Evolutionary conservation across 139 green algal genomes (phyloP).

Genomic region (Auxenochlorella pyrenoidosa): DNA sequence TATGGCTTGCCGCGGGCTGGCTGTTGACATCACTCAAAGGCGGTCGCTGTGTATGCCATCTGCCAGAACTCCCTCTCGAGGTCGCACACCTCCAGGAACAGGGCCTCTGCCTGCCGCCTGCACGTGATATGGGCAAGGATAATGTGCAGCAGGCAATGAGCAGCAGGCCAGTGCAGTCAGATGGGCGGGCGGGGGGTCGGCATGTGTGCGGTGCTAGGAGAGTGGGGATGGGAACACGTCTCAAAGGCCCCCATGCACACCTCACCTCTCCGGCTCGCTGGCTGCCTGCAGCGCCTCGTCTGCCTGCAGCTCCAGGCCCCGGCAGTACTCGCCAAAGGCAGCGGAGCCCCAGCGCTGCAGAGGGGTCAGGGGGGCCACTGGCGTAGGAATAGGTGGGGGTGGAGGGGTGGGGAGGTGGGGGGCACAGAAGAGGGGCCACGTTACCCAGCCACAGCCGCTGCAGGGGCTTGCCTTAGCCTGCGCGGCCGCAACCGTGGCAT

Average conservation of each 20-base stretch:
- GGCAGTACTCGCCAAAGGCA: constrained; percentile 15
- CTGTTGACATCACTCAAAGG: constrained; percentile 9
- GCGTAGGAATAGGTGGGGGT: too few relatives aligned
- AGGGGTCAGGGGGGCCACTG: background rate
- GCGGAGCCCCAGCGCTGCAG: constrained; percentile 19
- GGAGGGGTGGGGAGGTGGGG: too few relatives aligned
- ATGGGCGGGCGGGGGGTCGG: too few relatives aligned
- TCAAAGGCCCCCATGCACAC: background rate
- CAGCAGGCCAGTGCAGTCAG: too few relatives aligned
- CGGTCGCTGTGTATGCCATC: constrained; percentile 26
- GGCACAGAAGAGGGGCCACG: too few relatives aligned
- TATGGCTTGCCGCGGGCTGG: too few relatives aligned
- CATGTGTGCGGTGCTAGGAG: too few relatives aligned
- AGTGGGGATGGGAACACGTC: too few relatives aligned
- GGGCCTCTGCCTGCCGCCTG: constrained; percentile 13
- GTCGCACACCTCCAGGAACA: constrained; percentile 13
- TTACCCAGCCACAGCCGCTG: too few relatives aligned
- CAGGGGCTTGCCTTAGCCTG: too few relatives aligned
- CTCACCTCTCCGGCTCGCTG: constrained; percentile 17
- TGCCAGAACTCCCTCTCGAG: constrained; percentile 38
- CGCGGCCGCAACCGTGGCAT: too few relatives aligned
- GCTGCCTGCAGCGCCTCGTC: constrained; percentile 24
- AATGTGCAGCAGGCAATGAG: too few relatives aligned
- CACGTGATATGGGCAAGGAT: background rate
- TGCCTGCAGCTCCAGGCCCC: background rate